Evolutionary conservation across 2,329 filamentous ascomycete genomes (phyloP), one percentile per base, ranked within the genome.

Genomic region (Talaromyces sp.): DNA sequence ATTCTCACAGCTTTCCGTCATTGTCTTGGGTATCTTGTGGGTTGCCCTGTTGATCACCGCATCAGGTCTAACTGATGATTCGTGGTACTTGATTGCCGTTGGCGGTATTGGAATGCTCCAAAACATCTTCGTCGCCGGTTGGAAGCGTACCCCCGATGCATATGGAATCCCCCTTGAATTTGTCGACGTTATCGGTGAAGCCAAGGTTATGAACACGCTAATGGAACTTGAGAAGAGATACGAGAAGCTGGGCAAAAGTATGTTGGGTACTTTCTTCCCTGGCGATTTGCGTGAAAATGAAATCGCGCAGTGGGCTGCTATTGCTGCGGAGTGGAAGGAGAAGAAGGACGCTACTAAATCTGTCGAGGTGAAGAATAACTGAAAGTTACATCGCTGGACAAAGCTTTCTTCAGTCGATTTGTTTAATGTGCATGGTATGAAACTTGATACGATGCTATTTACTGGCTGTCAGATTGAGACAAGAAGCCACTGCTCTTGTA

Each of bases 81-180:
- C 77, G 1, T 83, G 80, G 79, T 80, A 72, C 66, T 69, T 82
- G 8, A 70, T 82, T 5, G 77, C 71, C 0, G 72, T 81, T 4
- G 80, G 80, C 0, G 74, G 72, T 3, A 68, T 81, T 25, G 80
- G 79, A 27, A 79, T 79, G 68, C 54, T 80, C 0, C 78, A 81
- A 65, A 82, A 81, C 65, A 71, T 77, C 15, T 71, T 72, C 59
- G 74, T 78, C 3, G 78, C 78, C 0, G 77, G 66, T 29, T 68
- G 66, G 38, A 67, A 68, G 43, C 71, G 77, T 3, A 56, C 62
- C 2, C 74, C 78, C 0, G 58, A 71, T n/a, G 70, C 71, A 2
- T 73, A 74, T 61, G 76, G 76, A 0, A 63, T 77, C 4, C 75
- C 72, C 2, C 63, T 79, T 8, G 67, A 69, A 1, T 72, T 70